A percentile compares a stretch with the other conserved stretches of the same genome.
Evolutionary conservation across 2,329 filamentous ascomycete genomes (phyloP).

Genomic region (Fusarium chuoi): DNA sequence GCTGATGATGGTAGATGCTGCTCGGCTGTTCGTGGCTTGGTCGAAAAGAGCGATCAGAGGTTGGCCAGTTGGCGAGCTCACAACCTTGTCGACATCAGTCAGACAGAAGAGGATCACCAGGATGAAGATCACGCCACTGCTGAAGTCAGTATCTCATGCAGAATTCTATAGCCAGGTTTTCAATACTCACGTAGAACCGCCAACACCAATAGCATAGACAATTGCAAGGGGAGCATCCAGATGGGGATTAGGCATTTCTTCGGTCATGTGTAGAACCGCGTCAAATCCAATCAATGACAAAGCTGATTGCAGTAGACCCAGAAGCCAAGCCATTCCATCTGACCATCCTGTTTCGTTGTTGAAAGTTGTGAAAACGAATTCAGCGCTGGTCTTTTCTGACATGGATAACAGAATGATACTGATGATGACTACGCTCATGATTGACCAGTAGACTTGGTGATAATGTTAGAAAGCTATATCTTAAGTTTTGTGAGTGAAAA

Average conservation of each 20-base stretch:
- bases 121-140: not conserved
- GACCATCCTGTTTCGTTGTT: not conserved
- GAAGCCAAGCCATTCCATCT: not conserved
- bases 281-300: not conserved
- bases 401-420: not conserved
- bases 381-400: not conserved
- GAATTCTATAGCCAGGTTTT: fast-evolving
- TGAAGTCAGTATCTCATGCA: not conserved
- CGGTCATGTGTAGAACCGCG: not conserved
- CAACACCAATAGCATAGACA: not conserved
- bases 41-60: not conserved
- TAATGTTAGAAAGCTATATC: not conserved
- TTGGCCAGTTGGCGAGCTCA: not conserved
- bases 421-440: not conserved
- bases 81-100: not conserved
- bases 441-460: not conserved
- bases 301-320: not conserved
- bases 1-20: not conserved
- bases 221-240: not conserved
- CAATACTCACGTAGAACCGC: not conserved
- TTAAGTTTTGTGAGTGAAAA: fast-evolving
- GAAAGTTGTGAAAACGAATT: not conserved
- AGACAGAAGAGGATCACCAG: not conserved
- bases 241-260: not conserved
- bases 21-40: not conserved